phyloP scores from a whole-genome alignment of 768 basidiomycete genomes.

The Boletus reticulatus region DNA sequence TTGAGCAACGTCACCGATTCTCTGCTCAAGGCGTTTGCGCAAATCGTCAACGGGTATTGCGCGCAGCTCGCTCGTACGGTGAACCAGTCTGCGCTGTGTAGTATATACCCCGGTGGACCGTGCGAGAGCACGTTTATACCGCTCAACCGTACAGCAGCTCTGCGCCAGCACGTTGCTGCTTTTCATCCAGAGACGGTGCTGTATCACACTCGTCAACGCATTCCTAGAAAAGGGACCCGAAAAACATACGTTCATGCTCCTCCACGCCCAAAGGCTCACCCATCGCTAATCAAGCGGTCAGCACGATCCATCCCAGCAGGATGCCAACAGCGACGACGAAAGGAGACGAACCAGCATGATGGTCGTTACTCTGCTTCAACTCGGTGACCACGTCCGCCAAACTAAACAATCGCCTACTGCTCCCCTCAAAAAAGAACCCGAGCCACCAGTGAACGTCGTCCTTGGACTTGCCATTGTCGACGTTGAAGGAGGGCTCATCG shows the following conservation, averaged over 20 bases:
- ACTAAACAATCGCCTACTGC: slow-evolving; percentile 38
- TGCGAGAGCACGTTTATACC: too few relatives aligned
- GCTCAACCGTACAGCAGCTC: slow-evolving; percentile 42
- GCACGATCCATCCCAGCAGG: not conserved
- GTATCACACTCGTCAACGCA: not conserved
- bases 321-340: not conserved
- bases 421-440: slow-evolving; percentile 11
- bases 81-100: too few relatives aligned
- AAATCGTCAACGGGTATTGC: too few relatives aligned
- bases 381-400: slow-evolving; percentile 45
- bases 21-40: too few relatives aligned
- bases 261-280: slow-evolving; percentile 35
- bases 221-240: not conserved
- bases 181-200: slow-evolving; percentile 45
- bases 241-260: slow-evolving; percentile 36
- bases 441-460: slow-evolving; percentile 2
- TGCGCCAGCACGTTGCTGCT: slow-evolving; percentile 45
- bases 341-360: slow-evolving; percentile 30
- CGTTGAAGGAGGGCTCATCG: slow-evolving; percentile 19
- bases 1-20: too few relatives aligned
- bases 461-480: slow-evolving; percentile 15
- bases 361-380: slow-evolving; percentile 37
- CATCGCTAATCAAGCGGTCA: slow-evolving; percentile 16
- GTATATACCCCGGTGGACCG: too few relatives aligned
- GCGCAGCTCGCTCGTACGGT: too few relatives aligned